A percentile compares a stretch with the other conserved stretches of the same genome.
These are phyloP conservation scores for Wolfiporia cocos DNA, from an alignment of 1,284 basidiomycete species.

Conservation along the genomic window DNA sequence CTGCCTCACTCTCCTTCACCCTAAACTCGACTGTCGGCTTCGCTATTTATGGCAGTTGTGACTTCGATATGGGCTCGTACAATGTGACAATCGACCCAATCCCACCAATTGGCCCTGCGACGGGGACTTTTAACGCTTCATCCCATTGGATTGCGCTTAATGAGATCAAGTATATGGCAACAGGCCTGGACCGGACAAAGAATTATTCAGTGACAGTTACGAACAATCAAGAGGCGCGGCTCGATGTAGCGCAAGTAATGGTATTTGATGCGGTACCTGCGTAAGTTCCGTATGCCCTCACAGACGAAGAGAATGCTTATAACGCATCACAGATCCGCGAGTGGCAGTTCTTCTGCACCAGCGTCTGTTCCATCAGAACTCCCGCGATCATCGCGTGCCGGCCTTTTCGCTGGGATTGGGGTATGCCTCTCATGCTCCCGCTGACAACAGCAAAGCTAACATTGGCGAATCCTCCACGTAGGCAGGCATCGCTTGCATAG, in stretches of 20 bases:
- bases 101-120: neutral
- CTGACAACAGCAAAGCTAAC: too few species aligned
- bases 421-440: too few species aligned
- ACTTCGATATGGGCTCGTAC: neutral
- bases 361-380: too few species aligned
- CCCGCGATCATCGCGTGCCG: too few species aligned
- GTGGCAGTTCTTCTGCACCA: too few species aligned
- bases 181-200: neutral
- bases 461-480: too few species aligned
- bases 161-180: conserved; percentile 1
- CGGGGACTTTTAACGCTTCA: conserved; percentile 1
- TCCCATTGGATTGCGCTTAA: neutral
- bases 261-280: neutral
- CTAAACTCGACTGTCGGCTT: neutral
- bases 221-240: neutral
- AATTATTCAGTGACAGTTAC: conserved; percentile 1
- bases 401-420: too few species aligned
- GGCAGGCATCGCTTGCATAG: too few species aligned
- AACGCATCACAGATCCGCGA: too few species aligned
- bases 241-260: conserved; percentile 1
- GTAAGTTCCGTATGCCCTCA: neutral
- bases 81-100: neutral
- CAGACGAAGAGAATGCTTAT: too few species aligned
- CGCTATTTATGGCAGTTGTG: neutral
- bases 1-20: neutral